Evolutionary conservation across 2,329 filamentous ascomycete genomes (phyloP), one percentile per base, ranked within the genome.

Genomic region (Colletotrichum horii): DNA sequence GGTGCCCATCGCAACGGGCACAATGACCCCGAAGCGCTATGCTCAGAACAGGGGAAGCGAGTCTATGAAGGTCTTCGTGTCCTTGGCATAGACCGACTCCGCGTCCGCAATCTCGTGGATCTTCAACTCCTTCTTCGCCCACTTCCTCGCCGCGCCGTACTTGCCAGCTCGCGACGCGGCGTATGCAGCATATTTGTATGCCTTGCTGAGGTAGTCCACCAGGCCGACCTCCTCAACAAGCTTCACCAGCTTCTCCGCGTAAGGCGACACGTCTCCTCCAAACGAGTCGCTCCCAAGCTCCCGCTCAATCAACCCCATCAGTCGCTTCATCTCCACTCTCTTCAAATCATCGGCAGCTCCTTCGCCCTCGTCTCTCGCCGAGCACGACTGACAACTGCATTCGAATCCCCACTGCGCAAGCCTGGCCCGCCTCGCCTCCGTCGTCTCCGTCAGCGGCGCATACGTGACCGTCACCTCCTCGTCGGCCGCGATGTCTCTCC

Each of bases 401-500:
- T 30, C 22, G 60, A 78, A 78, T 14, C 77, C 76, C 36, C 71
- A 71, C 62, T 84, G 81, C 79, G 80, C 81, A 61, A 85, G 77
- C 75, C 84, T 79, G 74, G 81, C 83, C 32, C 77, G 68, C 6
- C 84, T 78, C 30, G 79, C 71, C 16, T 75, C 74, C 77, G 80
- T 81, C n/a, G 81, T 78, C 58, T 82, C 80, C 15, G 77, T 79
- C 75, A 81, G 80, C 69, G 84, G 83, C 76, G 80, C 82, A 77
- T 86, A 86, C 0, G 81, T 81, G 6, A 85, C 34, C 0, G 82
- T 83, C 30, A 86, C 79, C 78, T 86, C 81, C 28, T 84, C 82
- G 3, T 80, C 82, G 2, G 67, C 72, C 24, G 66, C 62, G 36
- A 86, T 79, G 30, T 83, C 80, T 8, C 79, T 76, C 55, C 82